phyloP scores from a whole-genome alignment of 2,329 filamentous ascomycete genomes.

The Coniella lustricola region DNA sequence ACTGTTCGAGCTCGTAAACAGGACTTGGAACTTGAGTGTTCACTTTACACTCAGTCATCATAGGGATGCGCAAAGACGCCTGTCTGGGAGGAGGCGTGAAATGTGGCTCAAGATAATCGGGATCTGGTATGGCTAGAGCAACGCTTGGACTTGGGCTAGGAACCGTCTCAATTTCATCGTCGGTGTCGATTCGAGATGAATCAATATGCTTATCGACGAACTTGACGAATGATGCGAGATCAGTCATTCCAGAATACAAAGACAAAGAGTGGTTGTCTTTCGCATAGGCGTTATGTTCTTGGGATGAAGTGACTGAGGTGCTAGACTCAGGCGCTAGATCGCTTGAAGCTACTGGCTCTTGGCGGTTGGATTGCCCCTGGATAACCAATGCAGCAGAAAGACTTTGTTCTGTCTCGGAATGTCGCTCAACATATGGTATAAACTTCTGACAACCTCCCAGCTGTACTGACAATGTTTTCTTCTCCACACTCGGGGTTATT shows the following conservation, averaged over 20 bases:
- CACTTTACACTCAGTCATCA: constrained; percentile 3
- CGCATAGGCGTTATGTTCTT: constrained; percentile 1
- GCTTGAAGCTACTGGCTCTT: not conserved
- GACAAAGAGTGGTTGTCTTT: constrained; percentile 19
- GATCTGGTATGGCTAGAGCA: not conserved
- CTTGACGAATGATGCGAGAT: constrained; percentile 20
- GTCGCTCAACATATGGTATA: not conserved
- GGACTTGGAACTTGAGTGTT: not conserved
- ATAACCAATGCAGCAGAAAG: not conserved
- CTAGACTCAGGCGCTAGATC: not conserved
- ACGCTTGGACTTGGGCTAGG: not conserved
- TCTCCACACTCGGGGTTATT: not conserved
- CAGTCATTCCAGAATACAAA: constrained; percentile 18
- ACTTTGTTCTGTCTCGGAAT: not conserved
- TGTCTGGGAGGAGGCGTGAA: constrained; percentile 8
- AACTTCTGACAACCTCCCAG: not conserved
- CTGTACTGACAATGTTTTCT: not conserved
- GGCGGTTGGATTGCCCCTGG: not conserved
- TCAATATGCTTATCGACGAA: constrained; percentile 17
- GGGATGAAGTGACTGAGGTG: not conserved
- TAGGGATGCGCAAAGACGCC: constrained; percentile 10
- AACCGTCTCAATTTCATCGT: not conserved
- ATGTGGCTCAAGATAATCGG: not conserved
- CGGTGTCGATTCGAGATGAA: not conserved
- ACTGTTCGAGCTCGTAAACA: constrained; percentile 7